Evolutionary conservation across 768 basidiomycete genomes (phyloP).

Genomic region (Podaxis sp.): DNA sequence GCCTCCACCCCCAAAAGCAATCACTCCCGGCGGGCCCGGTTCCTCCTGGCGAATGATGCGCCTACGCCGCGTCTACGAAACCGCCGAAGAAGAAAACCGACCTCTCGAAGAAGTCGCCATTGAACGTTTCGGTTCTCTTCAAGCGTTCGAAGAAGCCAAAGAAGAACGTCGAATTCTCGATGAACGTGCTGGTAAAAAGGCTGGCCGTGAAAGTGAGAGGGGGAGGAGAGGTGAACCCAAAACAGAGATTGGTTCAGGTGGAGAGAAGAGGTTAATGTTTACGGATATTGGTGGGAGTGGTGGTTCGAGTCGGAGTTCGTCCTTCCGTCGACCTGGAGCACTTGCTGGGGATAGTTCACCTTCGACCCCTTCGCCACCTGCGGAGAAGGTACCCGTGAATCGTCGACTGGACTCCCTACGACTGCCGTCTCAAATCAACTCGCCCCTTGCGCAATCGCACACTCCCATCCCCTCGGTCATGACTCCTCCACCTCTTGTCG

Average conservation of each 20-base stretch:
- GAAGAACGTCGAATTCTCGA: conserved; percentile 87
- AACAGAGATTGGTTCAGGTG: conserved; percentile 35
- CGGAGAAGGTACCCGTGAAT: conserved; percentile 40
- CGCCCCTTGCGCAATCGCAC: conserved; percentile 58
- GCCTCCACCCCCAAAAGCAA: conserved; percentile 43
- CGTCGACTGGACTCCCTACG: conserved; percentile 62
- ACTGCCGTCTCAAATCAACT: conserved; percentile 56
- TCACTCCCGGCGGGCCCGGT: conserved; percentile 85
- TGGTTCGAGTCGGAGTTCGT: conserved; percentile 76
- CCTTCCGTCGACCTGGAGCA: conserved; percentile 83
- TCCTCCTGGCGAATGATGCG: conserved; percentile 99
- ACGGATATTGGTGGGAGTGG: conserved; percentile 62
- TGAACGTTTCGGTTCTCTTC: conserved; percentile 84
- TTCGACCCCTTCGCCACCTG: conserved; percentile 61
- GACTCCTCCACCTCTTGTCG: conserved; percentile 56
- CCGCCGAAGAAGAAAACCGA: conserved; percentile 80
- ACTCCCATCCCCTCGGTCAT: conserved; percentile 93
- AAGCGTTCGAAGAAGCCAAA: conserved; percentile 85
- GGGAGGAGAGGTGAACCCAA: conserved; percentile 32
- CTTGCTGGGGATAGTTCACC: conserved; percentile 47
- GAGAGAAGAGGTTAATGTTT: conserved; percentile 65
- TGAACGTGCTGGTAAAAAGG: conserved; percentile 65
- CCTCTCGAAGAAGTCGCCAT: conserved; percentile 76
- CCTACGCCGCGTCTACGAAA: conserved; percentile 84
- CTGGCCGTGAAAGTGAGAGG: conserved; percentile 34